These are phyloP conservation scores for Alternaria triticimaculans DNA, from an alignment of 2,329 filamentous ascomycete species.

Conservation along the genomic window DNA sequence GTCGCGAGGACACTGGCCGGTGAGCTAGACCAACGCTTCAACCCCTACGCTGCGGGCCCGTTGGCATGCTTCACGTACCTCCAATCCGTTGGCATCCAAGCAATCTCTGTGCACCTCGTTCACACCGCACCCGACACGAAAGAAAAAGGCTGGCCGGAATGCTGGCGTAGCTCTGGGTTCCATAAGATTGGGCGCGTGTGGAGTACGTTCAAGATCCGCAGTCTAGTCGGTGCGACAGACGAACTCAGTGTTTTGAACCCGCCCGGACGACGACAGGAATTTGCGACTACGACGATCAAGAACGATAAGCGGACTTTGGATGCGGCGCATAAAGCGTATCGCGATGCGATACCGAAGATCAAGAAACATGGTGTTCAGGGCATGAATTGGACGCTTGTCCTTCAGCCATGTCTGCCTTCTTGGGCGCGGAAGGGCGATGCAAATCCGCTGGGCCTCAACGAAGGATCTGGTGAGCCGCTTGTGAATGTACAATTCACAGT, in stretches of 20 bases:
- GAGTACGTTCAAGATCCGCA: slow-evolving; percentile 44
- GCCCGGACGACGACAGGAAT: slow-evolving; percentile 32
- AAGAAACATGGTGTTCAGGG: slow-evolving; percentile 29
- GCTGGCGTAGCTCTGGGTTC: slow-evolving; percentile 43
- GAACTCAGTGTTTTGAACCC: slow-evolving; percentile 36
- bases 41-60: slow-evolving; percentile 55
- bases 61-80: slow-evolving; percentile 64
- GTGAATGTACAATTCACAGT: slow-evolving; percentile 45
- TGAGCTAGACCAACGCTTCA: slow-evolving; percentile 18
- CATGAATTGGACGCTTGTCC: slow-evolving; percentile 42
- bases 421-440: slow-evolving; percentile 23
- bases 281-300: slow-evolving; percentile 47
- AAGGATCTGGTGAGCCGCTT: slow-evolving; percentile 30
- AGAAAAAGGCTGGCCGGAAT: slow-evolving; percentile 38
- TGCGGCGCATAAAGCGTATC: slow-evolving; percentile 36
- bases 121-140: slow-evolving; percentile 45
- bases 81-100: slow-evolving; percentile 63
- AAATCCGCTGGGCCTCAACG: slow-evolving; percentile 20
- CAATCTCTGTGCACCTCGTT: slow-evolving; percentile 53
- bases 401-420: slow-evolving; percentile 24
- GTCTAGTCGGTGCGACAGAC: slow-evolving; percentile 42
- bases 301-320: slow-evolving; percentile 43
- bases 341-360: slow-evolving; percentile 33
- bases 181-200: slow-evolving; percentile 41
- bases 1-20: slow-evolving; percentile 8